A percentile compares a stretch with the other conserved stretches of the same genome.
These are phyloP conservation scores for Leccinum pachyderme DNA, from an alignment of 1,284 basidiomycete species.

Conservation along the genomic window DNA sequence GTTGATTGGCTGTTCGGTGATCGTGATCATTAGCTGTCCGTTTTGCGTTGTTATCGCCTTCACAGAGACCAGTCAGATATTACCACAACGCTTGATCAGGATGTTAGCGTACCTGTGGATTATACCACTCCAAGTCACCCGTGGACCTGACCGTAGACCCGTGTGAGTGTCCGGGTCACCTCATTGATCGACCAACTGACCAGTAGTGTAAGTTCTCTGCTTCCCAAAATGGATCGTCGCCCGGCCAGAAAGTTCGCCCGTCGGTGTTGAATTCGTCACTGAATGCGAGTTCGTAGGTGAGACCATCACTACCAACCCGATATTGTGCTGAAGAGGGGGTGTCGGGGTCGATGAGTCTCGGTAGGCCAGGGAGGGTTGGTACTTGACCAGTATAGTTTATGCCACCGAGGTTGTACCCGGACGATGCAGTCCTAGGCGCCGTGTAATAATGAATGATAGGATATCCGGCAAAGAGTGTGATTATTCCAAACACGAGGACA, in stretches of 20 bases:
- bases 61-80: constrained; percentile 6
- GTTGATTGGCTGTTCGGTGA: constrained; percentile 60
- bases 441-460: constrained; percentile 67
- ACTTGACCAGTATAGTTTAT: constrained; percentile 74
- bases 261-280: constrained; percentile 89
- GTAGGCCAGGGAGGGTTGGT: constrained; percentile 57
- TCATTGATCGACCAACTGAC: constrained; percentile 33
- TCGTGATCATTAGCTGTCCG: constrained; percentile 78
- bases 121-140: constrained; percentile 84
- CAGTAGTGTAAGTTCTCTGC: constrained; percentile 72
- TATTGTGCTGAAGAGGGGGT: constrained; percentile 58
- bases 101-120: constrained; percentile 53
- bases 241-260: constrained; percentile 76
- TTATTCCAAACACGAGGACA: constrained; percentile 56
- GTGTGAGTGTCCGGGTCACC: constrained; percentile 8
- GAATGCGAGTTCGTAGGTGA: constrained; percentile 80
- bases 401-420: constrained; percentile 76
- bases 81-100: background rate
- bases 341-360: constrained; percentile 62
- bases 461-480: constrained; percentile 76
- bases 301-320: constrained; percentile 66
- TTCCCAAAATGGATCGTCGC: constrained; percentile 80
- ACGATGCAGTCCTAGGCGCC: constrained; percentile 26
- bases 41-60: constrained; percentile 64
- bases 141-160: constrained; percentile 55